Evolutionary conservation across 73 alveolate species (phyloP), one percentile per base, ranked within the genome.

Genomic region (Paramecium sonneborni): DNA sequence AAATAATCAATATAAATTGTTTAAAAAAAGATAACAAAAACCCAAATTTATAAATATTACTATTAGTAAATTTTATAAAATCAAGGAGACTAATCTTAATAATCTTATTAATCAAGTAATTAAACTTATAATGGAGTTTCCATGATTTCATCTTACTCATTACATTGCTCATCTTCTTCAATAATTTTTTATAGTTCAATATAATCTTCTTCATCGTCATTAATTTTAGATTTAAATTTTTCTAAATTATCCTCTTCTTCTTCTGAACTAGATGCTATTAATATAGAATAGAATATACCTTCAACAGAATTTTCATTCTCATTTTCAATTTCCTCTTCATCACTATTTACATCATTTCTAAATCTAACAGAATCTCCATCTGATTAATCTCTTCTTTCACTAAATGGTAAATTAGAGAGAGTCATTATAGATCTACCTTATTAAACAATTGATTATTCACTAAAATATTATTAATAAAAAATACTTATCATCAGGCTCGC

Each of bases 321-420:
- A 12, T 70, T 70, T 32, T 32, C 48, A 30, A 28, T 70, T 35
- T 76, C 89, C 28, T 76, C 52, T 18, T 76, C 89, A 76, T 76
- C 89, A 39, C 89, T 76, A 28, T 76, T 38, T 2, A 28, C 43
- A 28, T 88, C 93, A 69, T 88, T 79, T 68, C 89, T 62, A 37
- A 88, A 69, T 88, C 93, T 88, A 2, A 88, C 48, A 23, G 90
- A 69, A 69, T 88, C 93, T 6, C 88, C 93, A 57, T 88, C 93
- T 21, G 93, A 88, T 69, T 88, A 38, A 18, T 88, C 90, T 88
- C 93, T 88, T 44, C 90, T 69, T 52, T 88, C 70, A 43, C 87
- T 9, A 57, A 88, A 41, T 55, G 86, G 79, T 35, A 82, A 37
- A 44, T 88, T 67, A 58, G 85, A 20, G 6, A 48, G 28, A 48